phyloP scores from a whole-genome alignment of 2,329 filamentous ascomycete genomes.

The Colletotrichum magnum region DNA sequence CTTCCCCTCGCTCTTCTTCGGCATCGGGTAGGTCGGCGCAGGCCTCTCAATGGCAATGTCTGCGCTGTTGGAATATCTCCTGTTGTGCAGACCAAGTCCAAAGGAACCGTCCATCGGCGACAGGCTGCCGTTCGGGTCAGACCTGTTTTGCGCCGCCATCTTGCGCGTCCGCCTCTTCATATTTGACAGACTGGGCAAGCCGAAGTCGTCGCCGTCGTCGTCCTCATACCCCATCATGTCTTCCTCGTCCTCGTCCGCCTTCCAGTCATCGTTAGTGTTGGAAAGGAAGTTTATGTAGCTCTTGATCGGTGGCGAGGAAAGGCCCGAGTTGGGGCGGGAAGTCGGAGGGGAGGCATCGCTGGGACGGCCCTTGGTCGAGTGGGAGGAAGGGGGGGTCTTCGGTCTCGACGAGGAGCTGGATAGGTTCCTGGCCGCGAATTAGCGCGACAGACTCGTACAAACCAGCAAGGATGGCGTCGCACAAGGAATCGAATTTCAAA shows the following conservation, averaged over 20 bases:
- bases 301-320: slow-evolving; percentile 76
- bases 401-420: slow-evolving; percentile 75
- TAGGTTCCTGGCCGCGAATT: slow-evolving; percentile 64
- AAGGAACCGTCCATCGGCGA: slow-evolving; percentile 57
- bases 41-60: slow-evolving; percentile 95
- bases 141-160: slow-evolving; percentile 61
- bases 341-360: slow-evolving; percentile 71
- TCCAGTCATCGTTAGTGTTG: slow-evolving; percentile 87
- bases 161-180: slow-evolving; percentile 82
- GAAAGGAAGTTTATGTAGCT: slow-evolving; percentile 87
- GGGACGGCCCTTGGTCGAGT: slow-evolving; percentile 66
- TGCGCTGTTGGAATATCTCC: slow-evolving; percentile 85
- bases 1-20: slow-evolving; percentile 93
- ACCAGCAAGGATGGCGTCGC: slow-evolving; percentile 50
- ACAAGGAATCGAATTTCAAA: slow-evolving; percentile 88
- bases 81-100: slow-evolving; percentile 54
- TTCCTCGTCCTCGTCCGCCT: slow-evolving; percentile 79
- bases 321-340: slow-evolving; percentile 64
- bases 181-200: slow-evolving; percentile 90
- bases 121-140: slow-evolving; percentile 46
- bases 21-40: slow-evolving; percentile 84
- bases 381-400: slow-evolving; percentile 80
- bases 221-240: slow-evolving; percentile 85
- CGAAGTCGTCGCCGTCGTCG: slow-evolving; percentile 95
- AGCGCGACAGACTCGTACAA: background rate